phyloP scores from a whole-genome alignment of 1,139 yeast species.

The Entelexis sorbosivorans region DNA sequence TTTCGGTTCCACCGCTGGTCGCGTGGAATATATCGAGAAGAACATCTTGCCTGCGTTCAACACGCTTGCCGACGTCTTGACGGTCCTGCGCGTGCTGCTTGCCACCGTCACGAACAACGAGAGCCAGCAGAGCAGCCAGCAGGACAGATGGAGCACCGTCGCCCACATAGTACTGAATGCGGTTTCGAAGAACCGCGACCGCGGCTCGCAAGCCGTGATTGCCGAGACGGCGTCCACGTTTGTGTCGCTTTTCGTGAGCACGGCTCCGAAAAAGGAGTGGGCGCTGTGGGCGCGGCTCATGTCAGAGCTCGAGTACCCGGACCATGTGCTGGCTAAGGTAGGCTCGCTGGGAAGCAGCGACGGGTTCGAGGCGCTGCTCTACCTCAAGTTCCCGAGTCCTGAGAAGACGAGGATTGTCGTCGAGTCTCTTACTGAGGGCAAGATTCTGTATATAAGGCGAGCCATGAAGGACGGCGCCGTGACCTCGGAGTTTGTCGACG shows the following conservation, averaged over 20 bases:
- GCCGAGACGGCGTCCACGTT: neutral
- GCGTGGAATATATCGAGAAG: constrained; percentile 10
- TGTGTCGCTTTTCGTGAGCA: neutral
- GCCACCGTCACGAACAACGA: constrained; percentile 9
- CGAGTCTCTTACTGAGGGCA: constrained; percentile 2
- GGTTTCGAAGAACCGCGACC: neutral
- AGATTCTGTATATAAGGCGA: neutral
- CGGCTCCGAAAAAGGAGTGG: neutral
- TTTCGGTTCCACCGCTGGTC: neutral
- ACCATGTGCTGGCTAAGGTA: neutral
- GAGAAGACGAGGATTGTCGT: constrained; percentile 8
- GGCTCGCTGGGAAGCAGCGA: neutral
- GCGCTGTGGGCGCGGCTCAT: neutral
- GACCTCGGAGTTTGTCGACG: constrained; percentile 8
- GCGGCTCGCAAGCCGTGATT: neutral
- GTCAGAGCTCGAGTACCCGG: neutral
- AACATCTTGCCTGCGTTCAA: constrained; percentile 1
- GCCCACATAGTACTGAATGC: neutral
- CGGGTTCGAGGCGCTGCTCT: neutral
- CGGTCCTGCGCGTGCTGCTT: constrained; percentile 8
- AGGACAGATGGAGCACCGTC: constrained; percentile 2
- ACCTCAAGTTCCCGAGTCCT: neutral
- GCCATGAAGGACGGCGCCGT: neutral
- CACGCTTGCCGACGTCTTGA: neutral
- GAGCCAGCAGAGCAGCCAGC: neutral